Conservation (phyloP, 2,329 filamentous ascomycete genomes). For the Colletotrichum magnum region DNA sequence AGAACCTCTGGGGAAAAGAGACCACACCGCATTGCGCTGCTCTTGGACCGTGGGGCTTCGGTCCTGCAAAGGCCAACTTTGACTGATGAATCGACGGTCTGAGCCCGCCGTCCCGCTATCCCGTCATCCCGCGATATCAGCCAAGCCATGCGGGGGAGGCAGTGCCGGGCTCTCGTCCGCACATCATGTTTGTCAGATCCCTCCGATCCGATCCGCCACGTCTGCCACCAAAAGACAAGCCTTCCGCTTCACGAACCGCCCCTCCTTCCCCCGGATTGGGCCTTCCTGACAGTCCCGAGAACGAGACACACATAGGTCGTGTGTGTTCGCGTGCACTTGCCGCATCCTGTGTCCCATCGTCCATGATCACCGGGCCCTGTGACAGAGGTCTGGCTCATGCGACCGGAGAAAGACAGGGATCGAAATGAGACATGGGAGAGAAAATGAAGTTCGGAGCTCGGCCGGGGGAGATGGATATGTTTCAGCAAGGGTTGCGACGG, state of each 20-base stretch:
- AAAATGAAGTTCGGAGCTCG: constrained; percentile 2
- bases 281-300: constrained; percentile 5
- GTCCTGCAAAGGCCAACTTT: constrained; percentile 33
- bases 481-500: constrained; percentile 31
- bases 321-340: constrained; percentile 29
- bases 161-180: constrained; percentile 15
- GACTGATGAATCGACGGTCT: constrained; percentile 20
- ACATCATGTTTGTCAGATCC: constrained; percentile 7
- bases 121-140: constrained; percentile 16
- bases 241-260: neutral
- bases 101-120: constrained; percentile 16
- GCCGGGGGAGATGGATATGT: constrained; percentile 25
- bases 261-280: neutral
- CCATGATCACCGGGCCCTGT: constrained; percentile 13
- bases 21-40: too few relatives aligned
- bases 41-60: neutral
- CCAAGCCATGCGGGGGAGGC: constrained; percentile 26
- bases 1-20: neutral
- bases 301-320: constrained; percentile 7
- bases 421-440: neutral
- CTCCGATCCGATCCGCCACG: neutral
- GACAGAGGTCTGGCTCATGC: constrained; percentile 24
- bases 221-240: constrained; percentile 9
- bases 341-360: constrained; percentile 13
- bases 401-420: neutral